These are phyloP conservation scores for Lodderomyces oxycetoniae DNA, from an alignment of 1,139 yeast genomes.

Conservation along the genomic window DNA sequence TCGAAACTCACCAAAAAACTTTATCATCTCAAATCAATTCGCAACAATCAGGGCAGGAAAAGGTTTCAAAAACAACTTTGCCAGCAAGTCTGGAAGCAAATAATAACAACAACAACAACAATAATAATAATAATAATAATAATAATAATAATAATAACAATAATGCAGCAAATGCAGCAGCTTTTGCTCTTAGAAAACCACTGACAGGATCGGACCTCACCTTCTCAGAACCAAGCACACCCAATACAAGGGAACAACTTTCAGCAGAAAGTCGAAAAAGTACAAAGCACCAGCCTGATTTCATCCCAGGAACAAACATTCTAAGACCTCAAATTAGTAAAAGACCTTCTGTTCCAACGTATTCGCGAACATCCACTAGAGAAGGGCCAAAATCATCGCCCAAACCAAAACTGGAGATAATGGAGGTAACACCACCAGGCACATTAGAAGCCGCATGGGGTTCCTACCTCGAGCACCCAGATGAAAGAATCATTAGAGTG, in stretches of 20 bases:
- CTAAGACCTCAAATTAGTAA: conserved; percentile 49
- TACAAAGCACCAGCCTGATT: conserved; percentile 22
- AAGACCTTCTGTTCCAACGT: conserved; percentile 25
- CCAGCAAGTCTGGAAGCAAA: conserved; percentile 7
- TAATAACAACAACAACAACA: conserved; percentile 3
- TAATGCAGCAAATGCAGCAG: conserved; percentile 44
- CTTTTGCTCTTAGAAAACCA: conserved; percentile 35
- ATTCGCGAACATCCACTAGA: conserved; percentile 6
- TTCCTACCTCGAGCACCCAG: conserved; percentile 49
- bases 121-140: not conserved
- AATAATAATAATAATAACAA: conserved; percentile 13
- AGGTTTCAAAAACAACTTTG: not conserved
- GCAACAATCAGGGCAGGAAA: not conserved
- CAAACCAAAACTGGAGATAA: conserved; percentile 17
- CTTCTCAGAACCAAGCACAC: conserved; percentile 14
- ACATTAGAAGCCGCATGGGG: conserved; percentile 69
- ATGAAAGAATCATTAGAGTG: conserved; percentile 66
- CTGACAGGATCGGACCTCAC: conserved; percentile 17
- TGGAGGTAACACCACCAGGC: conserved; percentile 53
- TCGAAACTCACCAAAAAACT: not conserved
- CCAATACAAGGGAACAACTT: conserved; percentile 10
- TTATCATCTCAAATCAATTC: not conserved
- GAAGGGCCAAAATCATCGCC: conserved; percentile 6
- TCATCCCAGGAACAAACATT: conserved; percentile 56
- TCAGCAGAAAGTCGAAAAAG: conserved; percentile 6